Evolutionary conservation across 208 protist genomes (phyloP), one percentile per base, ranked within the genome.

Genomic region (Leishmania arabica): DNA sequence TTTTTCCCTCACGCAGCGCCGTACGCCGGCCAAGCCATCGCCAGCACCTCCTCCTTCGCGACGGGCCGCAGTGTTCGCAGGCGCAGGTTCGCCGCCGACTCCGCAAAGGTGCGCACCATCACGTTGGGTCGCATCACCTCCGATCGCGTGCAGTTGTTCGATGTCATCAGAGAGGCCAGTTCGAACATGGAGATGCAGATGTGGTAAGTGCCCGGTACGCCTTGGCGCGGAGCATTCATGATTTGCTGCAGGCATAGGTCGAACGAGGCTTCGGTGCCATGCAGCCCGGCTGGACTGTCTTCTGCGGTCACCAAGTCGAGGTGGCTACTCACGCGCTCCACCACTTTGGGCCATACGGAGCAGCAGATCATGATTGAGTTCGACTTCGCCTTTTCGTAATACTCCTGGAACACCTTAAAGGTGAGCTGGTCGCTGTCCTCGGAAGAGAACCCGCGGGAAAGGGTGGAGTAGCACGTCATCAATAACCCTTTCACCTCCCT

Each of bases 321-420:
- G 53, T 89, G 88, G 24, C 82, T 84, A 47, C 85, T 78, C n/a
- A 91, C 83, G 9, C 88, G 87, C 60, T 77, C 34, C 54, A 87
- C 83, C 65, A 94, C 80, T 62, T 84, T 78, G 13, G 81, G 83
- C 91, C 92, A 95, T 60, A 79, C 56, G 34, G 92, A 93, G 71
- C 86, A 78, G 60, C 77, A 78, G 34, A 90, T 76, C 75, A 85
- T 84, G 13, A 96, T 77, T 4, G 86, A 78, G 62, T 96, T 95
- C 64, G 88, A 93, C 82, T 90, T 89, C 21, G 83, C 90, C 49
- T 87, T 87, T 70, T 94, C 86, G 86, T 95, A 97, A 72, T 86
- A 95, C 15, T 85, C 84, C 76, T 91, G 76, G 60, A 95, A 94
- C 21, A 91, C 75, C 47, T 90, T 86, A 53, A 90, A 91, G 6